Evolutionary conservation across 169 alveolate species (phyloP).

Genomic region (Eimeria tenella): DNA sequence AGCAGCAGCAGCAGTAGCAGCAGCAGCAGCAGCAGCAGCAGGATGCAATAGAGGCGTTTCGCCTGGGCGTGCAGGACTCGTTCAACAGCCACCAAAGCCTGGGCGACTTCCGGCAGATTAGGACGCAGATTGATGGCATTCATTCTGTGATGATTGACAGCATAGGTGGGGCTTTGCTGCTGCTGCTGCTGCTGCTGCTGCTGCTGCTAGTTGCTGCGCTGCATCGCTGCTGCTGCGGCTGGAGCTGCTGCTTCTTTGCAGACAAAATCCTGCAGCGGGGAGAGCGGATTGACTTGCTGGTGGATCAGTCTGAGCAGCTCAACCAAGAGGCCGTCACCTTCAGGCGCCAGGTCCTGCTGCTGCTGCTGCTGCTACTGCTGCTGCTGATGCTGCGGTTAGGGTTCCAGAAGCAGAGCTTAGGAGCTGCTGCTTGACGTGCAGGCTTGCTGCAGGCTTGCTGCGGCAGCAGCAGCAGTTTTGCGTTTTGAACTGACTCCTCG

Average conservation of each 20-base stretch:
- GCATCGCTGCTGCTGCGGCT: neutral
- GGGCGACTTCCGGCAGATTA: slow-evolving; percentile 57
- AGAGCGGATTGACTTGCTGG: slow-evolving; percentile 75
- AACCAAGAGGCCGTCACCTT: slow-evolving; percentile 66
- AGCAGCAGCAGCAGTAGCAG: slow-evolving; percentile 3
- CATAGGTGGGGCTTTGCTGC: slow-evolving; percentile 56
- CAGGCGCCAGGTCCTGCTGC: slow-evolving; percentile 52
- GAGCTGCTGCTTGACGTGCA: neutral
- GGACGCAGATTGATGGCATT: slow-evolving; percentile 77
- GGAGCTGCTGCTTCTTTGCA: neutral
- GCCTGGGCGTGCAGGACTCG: slow-evolving; percentile 46
- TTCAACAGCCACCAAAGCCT: slow-evolving; percentile 65
- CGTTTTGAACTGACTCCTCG: neutral
- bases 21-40: neutral
- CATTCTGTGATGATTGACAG: slow-evolving; percentile 69
- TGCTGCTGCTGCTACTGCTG: no score
- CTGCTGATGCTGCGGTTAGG: neutral
- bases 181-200: neutral
- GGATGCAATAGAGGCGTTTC: neutral
- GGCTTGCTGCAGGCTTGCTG: neutral
- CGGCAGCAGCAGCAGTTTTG: neutral
- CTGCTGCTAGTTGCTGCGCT: no score
- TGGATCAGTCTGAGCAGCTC: slow-evolving; percentile 74
- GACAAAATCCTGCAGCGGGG: slow-evolving; percentile 76
- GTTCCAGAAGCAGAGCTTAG: neutral